A percentile compares a stretch with the other conserved stretches of the same genome.
phyloP scores from a whole-genome alignment of 208 protist species.

The Kentomonas sorsogonicus region DNA sequence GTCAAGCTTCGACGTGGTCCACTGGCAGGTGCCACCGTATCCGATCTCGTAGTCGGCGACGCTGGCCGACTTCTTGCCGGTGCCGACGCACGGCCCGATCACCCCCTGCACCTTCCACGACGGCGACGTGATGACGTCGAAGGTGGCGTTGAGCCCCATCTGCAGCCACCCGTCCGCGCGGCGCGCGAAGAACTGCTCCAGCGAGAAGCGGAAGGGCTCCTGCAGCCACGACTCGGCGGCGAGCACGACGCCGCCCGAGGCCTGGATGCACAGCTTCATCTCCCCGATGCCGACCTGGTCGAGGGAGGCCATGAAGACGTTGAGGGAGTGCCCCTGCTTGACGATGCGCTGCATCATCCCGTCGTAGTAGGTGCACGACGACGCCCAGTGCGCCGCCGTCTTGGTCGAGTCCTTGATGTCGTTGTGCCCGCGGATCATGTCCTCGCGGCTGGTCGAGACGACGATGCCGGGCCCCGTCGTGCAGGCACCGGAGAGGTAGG shows the following conservation, averaged over 20 bases:
- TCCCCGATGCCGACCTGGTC: constrained; percentile 97
- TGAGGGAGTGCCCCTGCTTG: constrained; percentile 92
- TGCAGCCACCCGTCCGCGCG: constrained; percentile 68
- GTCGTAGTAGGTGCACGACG: constrained; percentile 91
- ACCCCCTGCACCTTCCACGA: constrained; percentile 95
- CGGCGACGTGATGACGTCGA: constrained; percentile 94
- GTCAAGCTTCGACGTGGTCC: constrained; percentile 95
- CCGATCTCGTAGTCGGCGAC: constrained; percentile 92
- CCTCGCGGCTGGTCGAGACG: constrained; percentile 86
- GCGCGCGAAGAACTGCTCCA: constrained; percentile 86
- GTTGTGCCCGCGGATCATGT: constrained; percentile 95
- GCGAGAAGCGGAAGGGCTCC: constrained; percentile 93
- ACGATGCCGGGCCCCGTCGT: constrained; percentile 94
- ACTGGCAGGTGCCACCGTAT: constrained; percentile 95
- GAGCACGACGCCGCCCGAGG: constrained; percentile 93
- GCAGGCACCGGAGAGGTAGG: constrained; percentile 95
- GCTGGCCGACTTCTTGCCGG: constrained; percentile 88
- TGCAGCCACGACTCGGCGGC: constrained; percentile 96
- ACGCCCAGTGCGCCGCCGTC: constrained; percentile 67
- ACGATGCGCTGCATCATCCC: constrained; percentile 92
- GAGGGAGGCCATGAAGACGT: constrained; percentile 95
- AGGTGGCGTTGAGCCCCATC: constrained; percentile 94
- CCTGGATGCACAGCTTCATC: constrained; percentile 93
- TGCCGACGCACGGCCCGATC: constrained; percentile 89
- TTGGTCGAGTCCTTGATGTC: constrained; percentile 92